Conservation (phyloP, 2,329 filamentous ascomycete genomes). For the Neurospora sp. region DNA sequence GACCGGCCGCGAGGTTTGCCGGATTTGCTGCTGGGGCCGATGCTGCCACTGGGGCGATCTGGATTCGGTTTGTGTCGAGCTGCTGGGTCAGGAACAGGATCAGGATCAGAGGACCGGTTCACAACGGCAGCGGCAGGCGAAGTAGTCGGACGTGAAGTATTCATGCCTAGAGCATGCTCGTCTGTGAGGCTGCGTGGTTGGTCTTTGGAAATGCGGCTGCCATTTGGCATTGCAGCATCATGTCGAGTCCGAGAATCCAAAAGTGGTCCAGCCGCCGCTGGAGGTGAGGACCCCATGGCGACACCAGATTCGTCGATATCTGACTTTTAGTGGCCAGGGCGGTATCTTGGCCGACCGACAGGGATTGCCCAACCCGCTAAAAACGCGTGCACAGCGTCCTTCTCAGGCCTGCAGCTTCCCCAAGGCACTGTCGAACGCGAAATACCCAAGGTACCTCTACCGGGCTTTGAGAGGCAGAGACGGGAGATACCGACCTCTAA, state of each 20-base stretch:
- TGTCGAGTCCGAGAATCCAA: slow-evolving; percentile 22
- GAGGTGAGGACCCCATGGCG: slow-evolving; percentile 18
- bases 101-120: slow-evolving; percentile 17
- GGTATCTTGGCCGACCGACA: slow-evolving; percentile 19
- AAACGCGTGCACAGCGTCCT: background rate
- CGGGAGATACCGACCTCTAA: background rate
- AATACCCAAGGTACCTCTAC: background rate
- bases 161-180: slow-evolving; percentile 27
- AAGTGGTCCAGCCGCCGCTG: background rate
- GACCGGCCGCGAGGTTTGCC: slow-evolving; percentile 3
- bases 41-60: background rate
- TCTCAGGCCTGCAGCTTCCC: background rate
- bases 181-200: slow-evolving; percentile 26
- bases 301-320: slow-evolving; percentile 20
- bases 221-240: slow-evolving; percentile 31
- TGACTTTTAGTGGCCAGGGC: slow-evolving; percentile 18
- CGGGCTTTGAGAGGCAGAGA: background rate
- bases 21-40: background rate
- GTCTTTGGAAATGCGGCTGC: slow-evolving; percentile 24
- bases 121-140: slow-evolving; percentile 20
- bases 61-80: background rate
- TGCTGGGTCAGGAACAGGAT: slow-evolving; percentile 6
- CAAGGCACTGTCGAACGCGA: background rate
- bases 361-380: slow-evolving; percentile 11
- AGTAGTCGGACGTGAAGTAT: slow-evolving; percentile 21